Conservation (phyloP, 2,329 filamentous ascomycete genomes). For the Fusarium udum region DNA sequence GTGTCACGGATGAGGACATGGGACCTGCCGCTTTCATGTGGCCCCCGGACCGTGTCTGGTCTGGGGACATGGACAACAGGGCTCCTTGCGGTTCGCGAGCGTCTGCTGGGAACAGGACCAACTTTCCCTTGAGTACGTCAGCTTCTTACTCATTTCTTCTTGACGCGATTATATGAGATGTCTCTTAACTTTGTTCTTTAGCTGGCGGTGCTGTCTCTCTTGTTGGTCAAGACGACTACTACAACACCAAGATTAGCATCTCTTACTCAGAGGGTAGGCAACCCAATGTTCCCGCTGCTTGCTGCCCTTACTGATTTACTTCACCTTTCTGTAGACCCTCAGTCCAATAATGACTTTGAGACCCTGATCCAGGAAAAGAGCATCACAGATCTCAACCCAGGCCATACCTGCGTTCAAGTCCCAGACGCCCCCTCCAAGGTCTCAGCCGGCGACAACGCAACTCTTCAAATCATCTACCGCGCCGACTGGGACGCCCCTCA, state of each 20-base stretch:
- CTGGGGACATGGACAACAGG: constrained; percentile 62
- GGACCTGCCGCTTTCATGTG: constrained; percentile 70
- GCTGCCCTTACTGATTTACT: rapidly evolving
- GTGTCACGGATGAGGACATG: constrained; percentile 46
- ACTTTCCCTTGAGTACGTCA: constrained; percentile 62
- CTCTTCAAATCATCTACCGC: constrained; percentile 59
- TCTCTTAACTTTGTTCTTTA: constrained; percentile 34
- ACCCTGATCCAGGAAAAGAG: constrained; percentile 49
- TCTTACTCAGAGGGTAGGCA: constrained; percentile 59
- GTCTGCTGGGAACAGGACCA: constrained; percentile 59
- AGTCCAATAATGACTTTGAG: constrained; percentile 52
- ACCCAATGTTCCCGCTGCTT: neutral
- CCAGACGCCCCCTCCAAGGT: constrained; percentile 48
- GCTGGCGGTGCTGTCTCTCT: constrained; percentile 65
- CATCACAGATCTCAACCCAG: constrained; percentile 53
- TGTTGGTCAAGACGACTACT: constrained; percentile 66
- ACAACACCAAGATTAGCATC: constrained; percentile 62
- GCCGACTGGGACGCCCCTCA: constrained; percentile 55
- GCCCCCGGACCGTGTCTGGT: constrained; percentile 67
- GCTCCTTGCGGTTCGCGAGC: constrained; percentile 65
- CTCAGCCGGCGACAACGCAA: constrained; percentile 56
- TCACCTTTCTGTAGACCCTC: constrained; percentile 47
- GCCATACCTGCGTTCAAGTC: constrained; percentile 57
- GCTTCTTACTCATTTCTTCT: neutral
- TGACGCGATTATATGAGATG: neutral